A percentile compares a stretch with the other conserved stretches of the same genome.
Conservation (phyloP, 805 yeast genomes). For the Ogataea ganodermae region DNA sequence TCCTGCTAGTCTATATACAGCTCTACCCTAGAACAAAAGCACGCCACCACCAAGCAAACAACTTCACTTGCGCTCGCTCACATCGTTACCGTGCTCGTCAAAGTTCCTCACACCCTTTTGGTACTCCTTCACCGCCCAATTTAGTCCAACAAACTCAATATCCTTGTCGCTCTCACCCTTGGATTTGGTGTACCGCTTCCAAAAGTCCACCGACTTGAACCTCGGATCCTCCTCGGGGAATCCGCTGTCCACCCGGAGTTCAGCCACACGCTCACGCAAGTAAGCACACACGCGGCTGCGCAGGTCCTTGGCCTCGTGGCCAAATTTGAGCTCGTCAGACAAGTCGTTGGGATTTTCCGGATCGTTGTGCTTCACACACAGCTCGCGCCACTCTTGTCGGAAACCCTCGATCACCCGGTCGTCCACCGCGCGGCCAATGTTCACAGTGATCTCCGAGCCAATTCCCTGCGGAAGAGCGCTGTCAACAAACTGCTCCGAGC, state of each 20-base stretch:
- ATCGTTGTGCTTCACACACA: constrained; percentile 58
- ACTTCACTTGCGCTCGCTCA: constrained; percentile 14
- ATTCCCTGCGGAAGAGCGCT: constrained; percentile 62
- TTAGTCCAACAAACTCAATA: constrained; percentile 70
- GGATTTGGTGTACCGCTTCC: constrained; percentile 65
- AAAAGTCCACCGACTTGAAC: constrained; percentile 67
- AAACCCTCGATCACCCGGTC: constrained; percentile 59
- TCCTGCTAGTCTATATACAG: too few species aligned
- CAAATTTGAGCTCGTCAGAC: constrained; percentile 60
- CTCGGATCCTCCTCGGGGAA: constrained; percentile 66
- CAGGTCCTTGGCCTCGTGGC: constrained; percentile 63
- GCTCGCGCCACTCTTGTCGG: constrained; percentile 67
- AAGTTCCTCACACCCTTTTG: constrained; percentile 45
- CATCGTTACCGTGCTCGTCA: constrained; percentile 36
- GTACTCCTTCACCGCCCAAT: constrained; percentile 78
- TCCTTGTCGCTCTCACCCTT: constrained; percentile 72
- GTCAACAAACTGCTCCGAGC: constrained; percentile 54
- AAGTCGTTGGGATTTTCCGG: constrained; percentile 56
- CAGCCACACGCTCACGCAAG: constrained; percentile 61
- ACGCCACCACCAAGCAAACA: neutral
- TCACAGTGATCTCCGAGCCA: constrained; percentile 67
- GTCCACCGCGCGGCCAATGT: constrained; percentile 70
- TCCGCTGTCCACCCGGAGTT: constrained; percentile 43
- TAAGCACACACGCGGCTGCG: constrained; percentile 71
- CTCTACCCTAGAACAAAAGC: too few species aligned